Evolutionary conservation across 306 rosid genomes (phyloP), one percentile per base, ranked within the genome.

Genomic region (Vicia villosa): DNA sequence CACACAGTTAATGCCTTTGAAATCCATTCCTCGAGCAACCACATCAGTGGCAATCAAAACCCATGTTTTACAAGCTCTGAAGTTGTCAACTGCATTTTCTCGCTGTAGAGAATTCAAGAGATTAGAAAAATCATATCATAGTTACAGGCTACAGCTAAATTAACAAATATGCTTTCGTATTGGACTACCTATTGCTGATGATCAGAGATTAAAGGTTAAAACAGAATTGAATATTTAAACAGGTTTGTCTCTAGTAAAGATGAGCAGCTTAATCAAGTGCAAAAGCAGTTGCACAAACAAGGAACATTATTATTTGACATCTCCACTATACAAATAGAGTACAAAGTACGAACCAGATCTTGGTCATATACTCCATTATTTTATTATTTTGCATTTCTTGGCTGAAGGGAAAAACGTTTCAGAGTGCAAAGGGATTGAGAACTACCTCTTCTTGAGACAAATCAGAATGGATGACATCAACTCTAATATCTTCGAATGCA

Each of bases 21-120:
- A 94, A 83, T 94, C 97, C 97, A 94, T 91, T 65, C 99, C 99
- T 46, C 97, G 89, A 42, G 99, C 96, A 83, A 94, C 90, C 55
- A 94, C 95, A 66, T 94, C 99, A 59, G 96, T 94, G 65, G 97
- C 97, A 79, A 94, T 91, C 72, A 94, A 83, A 77, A 94, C 95
- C 99, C 99, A 94, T 42, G 96, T 85, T 78, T 91, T 88, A 21
- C 99, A 96, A 26, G 96, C 91, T 87, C 99, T 83, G 88, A 94
- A 94, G 83, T 83, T 76, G 63, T 94, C 87, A 24, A 94, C 89
- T 51, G 88, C 97, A 77, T 89, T 76, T 82, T 88, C 95, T 80
- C 99, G 86, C 99, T 94, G 90, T 13, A 77, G 65, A 65, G 68
- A 68, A 52, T 60, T 65, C 13, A 42, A 62, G 54, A 63, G 20